Evolutionary conservation across 139 green algal genomes (phyloP).

Genomic region (Micromonas commoda): DNA sequence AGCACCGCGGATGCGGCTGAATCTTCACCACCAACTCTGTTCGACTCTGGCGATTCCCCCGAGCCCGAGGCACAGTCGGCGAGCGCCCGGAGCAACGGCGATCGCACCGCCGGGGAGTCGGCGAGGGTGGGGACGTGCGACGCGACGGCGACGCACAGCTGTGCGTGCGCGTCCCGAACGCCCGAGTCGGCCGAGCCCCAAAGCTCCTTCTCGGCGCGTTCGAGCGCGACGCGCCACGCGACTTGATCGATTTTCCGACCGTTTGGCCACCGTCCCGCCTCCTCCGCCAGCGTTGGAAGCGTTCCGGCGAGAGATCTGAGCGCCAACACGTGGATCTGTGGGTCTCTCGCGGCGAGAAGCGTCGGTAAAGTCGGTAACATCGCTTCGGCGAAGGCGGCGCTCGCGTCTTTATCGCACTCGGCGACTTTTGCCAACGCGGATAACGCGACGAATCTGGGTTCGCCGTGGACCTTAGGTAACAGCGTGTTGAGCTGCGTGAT

Average conservation of each 20-base stretch:
- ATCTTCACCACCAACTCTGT: too few species aligned
- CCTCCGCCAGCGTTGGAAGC: background rate
- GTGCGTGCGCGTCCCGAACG: constrained; percentile 2
- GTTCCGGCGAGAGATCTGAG: background rate
- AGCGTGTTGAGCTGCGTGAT: background rate
- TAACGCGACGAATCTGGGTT: background rate
- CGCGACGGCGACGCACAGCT: constrained; percentile 4
- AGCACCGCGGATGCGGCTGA: background rate
- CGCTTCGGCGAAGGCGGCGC: background rate
- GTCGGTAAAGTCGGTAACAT: background rate
- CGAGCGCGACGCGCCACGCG: background rate
- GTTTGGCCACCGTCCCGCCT: background rate
- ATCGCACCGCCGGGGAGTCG: background rate
- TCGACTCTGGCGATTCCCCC: too few species aligned
- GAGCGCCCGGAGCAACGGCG: background rate
- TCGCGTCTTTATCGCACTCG: background rate
- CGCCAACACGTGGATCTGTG: background rate
- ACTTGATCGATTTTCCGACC: background rate
- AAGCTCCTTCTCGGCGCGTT: background rate
- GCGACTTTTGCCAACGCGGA: background rate
- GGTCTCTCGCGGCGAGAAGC: background rate
- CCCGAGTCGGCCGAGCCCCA: background rate
- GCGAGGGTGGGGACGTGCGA: background rate
- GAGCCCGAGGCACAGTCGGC: too few species aligned
- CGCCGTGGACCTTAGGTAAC: constrained; percentile 1